Evolutionary conservation across 768 basidiomycete species (phyloP).

Genomic region (Tephrocybe rancida): DNA sequence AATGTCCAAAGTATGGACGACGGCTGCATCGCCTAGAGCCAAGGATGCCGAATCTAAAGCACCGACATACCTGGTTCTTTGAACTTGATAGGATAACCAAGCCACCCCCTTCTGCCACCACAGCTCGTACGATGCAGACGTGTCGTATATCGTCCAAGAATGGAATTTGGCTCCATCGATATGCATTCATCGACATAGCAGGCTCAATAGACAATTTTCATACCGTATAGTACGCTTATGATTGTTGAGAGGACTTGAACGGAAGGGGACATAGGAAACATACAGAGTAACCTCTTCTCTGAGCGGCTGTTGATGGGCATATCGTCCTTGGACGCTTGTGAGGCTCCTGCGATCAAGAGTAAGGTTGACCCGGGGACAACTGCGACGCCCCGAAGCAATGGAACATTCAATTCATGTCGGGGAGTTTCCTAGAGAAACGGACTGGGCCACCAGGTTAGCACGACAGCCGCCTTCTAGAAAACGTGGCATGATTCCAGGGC

Average conservation of each 20-base stretch:
- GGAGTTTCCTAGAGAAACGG: neutral
- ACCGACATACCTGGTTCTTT: neutral
- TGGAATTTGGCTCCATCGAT: neutral
- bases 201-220: neutral
- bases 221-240: neutral
- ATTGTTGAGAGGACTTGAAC: neutral
- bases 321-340: neutral
- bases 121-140: neutral
- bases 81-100: neutral
- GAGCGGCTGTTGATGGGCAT: neutral
- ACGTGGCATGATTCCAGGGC: no score
- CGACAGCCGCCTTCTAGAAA: neutral
- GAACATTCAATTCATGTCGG: neutral
- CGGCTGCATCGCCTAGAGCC: neutral
- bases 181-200: neutral
- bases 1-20: neutral
- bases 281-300: neutral
- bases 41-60: neutral
- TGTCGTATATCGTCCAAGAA: constrained; percentile 1
- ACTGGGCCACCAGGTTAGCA: neutral
- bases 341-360: neutral
- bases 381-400: neutral
- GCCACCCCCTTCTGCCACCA: neutral
- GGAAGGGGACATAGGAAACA: neutral
- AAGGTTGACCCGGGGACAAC: neutral